Percentiles rank a stretch among this genome's conserved stretches.
These are phyloP conservation scores for Cryptococcus neoformans DNA, from an alignment of 1,284 basidiomycete species.

Conservation along the genomic window DNA sequence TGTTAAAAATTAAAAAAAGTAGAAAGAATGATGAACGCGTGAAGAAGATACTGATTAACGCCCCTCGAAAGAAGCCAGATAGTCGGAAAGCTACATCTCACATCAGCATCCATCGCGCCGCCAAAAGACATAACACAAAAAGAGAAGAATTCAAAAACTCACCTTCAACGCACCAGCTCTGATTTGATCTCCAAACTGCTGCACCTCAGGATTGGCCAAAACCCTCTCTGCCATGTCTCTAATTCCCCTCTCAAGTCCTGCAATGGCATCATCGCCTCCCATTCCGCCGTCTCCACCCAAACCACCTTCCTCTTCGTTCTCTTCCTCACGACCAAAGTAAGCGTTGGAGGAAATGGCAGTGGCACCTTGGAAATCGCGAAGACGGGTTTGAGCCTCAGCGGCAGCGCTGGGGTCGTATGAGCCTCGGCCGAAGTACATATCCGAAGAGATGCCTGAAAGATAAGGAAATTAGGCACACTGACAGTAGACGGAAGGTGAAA, in stretches of 20 bases:
- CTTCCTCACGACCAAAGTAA: slow-evolving; percentile 92
- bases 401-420: slow-evolving; percentile 73
- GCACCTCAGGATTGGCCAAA: slow-evolving; percentile 85
- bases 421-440: slow-evolving; percentile 94
- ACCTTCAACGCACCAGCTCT: slow-evolving; percentile 82
- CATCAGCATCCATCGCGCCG: neutral
- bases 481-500: neutral
- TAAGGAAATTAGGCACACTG: neutral
- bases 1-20: neutral
- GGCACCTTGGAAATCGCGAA: slow-evolving; percentile 85
- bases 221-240: slow-evolving; percentile 74
- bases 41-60: neutral
- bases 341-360: slow-evolving; percentile 92
- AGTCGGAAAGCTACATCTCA: slow-evolving; percentile 8
- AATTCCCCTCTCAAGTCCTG: slow-evolving; percentile 67
- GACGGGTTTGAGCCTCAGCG: slow-evolving; percentile 74
- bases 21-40: neutral
- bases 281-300: slow-evolving; percentile 54
- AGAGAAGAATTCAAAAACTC: slow-evolving; percentile 28
- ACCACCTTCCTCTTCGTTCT: slow-evolving; percentile 56
- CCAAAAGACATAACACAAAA: neutral
- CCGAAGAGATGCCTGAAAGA: slow-evolving; percentile 75
- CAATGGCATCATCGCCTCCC: slow-evolving; percentile 63
- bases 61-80: slow-evolving; percentile 13
- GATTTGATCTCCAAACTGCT: slow-evolving; percentile 80